Evolutionary conservation across 108 stramenopile genomes (phyloP).

Genomic region (Seminavis robusta): DNA sequence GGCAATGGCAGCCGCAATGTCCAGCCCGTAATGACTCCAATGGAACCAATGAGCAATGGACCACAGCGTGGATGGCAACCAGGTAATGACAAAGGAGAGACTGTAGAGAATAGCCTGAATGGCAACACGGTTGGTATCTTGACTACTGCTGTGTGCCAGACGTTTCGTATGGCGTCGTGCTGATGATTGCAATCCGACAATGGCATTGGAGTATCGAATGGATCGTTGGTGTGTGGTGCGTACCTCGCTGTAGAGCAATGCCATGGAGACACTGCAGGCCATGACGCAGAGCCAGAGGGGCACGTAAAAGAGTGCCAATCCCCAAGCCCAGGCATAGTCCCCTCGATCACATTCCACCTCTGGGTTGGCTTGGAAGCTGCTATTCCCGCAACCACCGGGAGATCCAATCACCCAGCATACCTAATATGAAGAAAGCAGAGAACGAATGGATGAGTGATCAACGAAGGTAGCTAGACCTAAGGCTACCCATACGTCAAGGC

Average conservation of each 20-base stretch:
- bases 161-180: background rate
- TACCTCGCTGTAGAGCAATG: constrained; percentile 11
- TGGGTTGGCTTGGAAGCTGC: background rate
- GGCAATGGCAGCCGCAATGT: constrained; percentile 14
- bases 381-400: constrained; percentile 26
- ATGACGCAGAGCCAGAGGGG: constrained; percentile 34
- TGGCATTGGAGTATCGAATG: background rate
- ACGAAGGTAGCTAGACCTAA: background rate
- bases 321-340: constrained; percentile 26
- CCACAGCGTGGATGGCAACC: constrained; percentile 34
- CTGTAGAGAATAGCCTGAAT: constrained; percentile 32
- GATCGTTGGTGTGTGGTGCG: constrained; percentile 1
- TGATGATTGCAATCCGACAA: background rate
- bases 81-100: constrained; percentile 27
- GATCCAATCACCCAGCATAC: constrained; percentile 33
- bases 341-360: constrained; percentile 31
- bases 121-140: constrained; percentile 10
- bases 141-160: background rate
- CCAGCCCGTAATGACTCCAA: constrained; percentile 10
- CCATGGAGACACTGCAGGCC: constrained; percentile 14
- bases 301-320: constrained; percentile 28
- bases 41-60: constrained; percentile 31
- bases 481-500: too few relatives aligned
- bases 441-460: background rate
- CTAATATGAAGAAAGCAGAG: background rate